phyloP scores from a whole-genome alignment of 192 early-diverging fungal species.

The Phycomyces nitens region DNA sequence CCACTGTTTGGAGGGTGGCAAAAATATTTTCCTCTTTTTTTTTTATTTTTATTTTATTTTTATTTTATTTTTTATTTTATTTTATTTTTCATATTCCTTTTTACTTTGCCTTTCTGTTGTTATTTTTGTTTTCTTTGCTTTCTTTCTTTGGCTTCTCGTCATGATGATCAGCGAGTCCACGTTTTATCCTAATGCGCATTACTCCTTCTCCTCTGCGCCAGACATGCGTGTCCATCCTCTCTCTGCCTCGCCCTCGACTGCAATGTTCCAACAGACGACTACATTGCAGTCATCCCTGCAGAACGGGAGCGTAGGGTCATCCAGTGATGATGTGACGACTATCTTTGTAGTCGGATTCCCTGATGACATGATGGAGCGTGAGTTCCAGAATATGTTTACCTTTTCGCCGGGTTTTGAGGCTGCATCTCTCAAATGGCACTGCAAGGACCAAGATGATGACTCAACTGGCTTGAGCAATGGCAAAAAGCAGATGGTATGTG shows the following conservation, averaged over 20 bases:
- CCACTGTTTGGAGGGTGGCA: neutral
- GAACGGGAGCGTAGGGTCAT: neutral
- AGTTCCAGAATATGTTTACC: slow-evolving; percentile 99
- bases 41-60: neutral
- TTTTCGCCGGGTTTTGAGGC: slow-evolving; percentile 97
- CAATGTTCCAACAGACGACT: slow-evolving; percentile 6
- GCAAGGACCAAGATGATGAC: slow-evolving; percentile 64
- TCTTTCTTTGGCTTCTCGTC: neutral
- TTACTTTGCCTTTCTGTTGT: slow-evolving; percentile 5
- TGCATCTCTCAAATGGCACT: slow-evolving; percentile 90
- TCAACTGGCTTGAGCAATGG: slow-evolving; percentile 38
- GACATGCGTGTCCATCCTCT: slow-evolving; percentile 29
- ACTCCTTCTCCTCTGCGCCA: slow-evolving; percentile 5
- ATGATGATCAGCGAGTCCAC: slow-evolving; percentile 32
- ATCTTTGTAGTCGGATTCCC: slow-evolving; percentile 99
- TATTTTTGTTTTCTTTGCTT: slow-evolving; percentile 7
- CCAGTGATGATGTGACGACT: slow-evolving; percentile 89
- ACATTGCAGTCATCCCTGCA: slow-evolving; percentile 5
- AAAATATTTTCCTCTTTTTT: slow-evolving; percentile 1
- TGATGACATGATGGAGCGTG: slow-evolving; percentile 97
- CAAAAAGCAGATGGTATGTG: slow-evolving; percentile 33
- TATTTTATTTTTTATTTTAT: slow-evolving; percentile 4
- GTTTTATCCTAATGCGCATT: slow-evolving; percentile 5
- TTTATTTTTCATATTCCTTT: slow-evolving; percentile 12
- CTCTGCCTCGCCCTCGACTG: slow-evolving; percentile 16